A percentile compares a stretch with the other conserved stretches of the same genome.
Evolutionary conservation across 2,329 filamentous ascomycete species (phyloP).

Genomic region (Seiridium unicorne): DNA sequence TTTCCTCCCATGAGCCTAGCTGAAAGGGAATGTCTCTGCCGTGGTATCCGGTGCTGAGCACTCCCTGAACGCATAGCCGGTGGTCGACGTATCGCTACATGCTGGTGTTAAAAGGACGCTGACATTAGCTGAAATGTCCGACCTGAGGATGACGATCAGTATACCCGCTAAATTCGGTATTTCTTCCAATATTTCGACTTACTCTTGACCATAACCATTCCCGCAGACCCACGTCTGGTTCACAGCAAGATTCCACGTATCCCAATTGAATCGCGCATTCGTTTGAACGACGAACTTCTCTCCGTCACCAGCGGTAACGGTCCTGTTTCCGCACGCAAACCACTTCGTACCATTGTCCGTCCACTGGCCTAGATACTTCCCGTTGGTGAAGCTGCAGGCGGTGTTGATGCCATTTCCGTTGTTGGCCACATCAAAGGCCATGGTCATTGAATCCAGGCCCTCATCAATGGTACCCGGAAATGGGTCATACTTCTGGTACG

Average conservation of each 20-base stretch:
- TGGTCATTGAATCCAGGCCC: conserved; percentile 14
- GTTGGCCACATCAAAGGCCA: conserved; percentile 17
- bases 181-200: neutral
- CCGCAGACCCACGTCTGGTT: conserved; percentile 23
- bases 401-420: conserved; percentile 13
- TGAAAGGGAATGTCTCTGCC: neutral
- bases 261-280: conserved; percentile 17
- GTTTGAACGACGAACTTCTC: conserved; percentile 16
- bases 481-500: conserved; percentile 12
- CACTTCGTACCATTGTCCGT: conserved; percentile 13
- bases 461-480: conserved; percentile 6
- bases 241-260: conserved; percentile 18
- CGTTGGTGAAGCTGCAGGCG: conserved; percentile 13
- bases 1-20: neutral
- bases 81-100: neutral
- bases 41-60: neutral
- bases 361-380: conserved; percentile 12
- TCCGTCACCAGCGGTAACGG: conserved; percentile 9
- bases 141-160: neutral
- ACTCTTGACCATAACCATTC: neutral
- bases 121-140: neutral
- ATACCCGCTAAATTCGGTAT: too few species aligned
- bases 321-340: conserved; percentile 15
- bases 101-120: neutral
- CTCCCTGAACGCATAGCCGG: neutral